Percentiles rank a stretch among this genome's conserved stretches.
These are phyloP conservation scores for Plectosphaerella cucumerina DNA, from an alignment of 2,329 filamentous ascomycete genomes.

Conservation along the genomic window DNA sequence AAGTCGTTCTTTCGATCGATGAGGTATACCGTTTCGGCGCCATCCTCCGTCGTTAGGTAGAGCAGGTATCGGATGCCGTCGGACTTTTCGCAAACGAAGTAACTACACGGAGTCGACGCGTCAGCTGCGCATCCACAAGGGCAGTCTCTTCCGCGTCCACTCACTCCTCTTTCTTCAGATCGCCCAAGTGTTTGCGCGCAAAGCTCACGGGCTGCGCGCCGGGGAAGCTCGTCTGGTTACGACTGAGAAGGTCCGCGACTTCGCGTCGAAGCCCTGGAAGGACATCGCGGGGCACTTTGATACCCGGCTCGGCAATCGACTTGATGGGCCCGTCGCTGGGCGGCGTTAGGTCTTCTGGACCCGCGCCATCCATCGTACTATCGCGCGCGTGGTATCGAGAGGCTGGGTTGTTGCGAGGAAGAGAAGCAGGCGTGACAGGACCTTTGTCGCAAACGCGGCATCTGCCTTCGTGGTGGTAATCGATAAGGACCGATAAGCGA, in stretches of 20 bases:
- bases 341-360: slow-evolving; percentile 6
- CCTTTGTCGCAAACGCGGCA: background rate
- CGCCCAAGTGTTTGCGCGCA: slow-evolving; percentile 72
- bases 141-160: slow-evolving; percentile 15
- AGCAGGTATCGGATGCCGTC: slow-evolving; percentile 95
- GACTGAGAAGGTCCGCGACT: slow-evolving; percentile 71
- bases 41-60: slow-evolving; percentile 70
- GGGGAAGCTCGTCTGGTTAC: slow-evolving; percentile 68
- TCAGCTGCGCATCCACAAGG: slow-evolving; percentile 3
- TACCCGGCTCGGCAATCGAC: slow-evolving; percentile 57
- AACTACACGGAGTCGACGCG: slow-evolving; percentile 42
- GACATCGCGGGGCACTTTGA: slow-evolving; percentile 57
- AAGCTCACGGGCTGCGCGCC: slow-evolving; percentile 96
- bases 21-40: slow-evolving; percentile 74
- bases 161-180: slow-evolving; percentile 74
- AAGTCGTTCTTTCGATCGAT: slow-evolving; percentile 99
- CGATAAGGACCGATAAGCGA: background rate
- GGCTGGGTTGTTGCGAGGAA: background rate
- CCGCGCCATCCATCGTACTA: slow-evolving; percentile 11
- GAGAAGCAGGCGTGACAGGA: background rate
- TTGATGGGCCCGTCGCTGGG: slow-evolving; percentile 31
- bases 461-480: background rate
- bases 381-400: background rate
- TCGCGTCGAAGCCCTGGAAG: slow-evolving; percentile 62
- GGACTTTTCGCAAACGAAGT: slow-evolving; percentile 98